Percentiles rank a stretch among this genome's conserved stretches.
phyloP scores from a whole-genome alignment of 2,329 filamentous ascomycete genomes.

The Stylonectria norvegica region DNA sequence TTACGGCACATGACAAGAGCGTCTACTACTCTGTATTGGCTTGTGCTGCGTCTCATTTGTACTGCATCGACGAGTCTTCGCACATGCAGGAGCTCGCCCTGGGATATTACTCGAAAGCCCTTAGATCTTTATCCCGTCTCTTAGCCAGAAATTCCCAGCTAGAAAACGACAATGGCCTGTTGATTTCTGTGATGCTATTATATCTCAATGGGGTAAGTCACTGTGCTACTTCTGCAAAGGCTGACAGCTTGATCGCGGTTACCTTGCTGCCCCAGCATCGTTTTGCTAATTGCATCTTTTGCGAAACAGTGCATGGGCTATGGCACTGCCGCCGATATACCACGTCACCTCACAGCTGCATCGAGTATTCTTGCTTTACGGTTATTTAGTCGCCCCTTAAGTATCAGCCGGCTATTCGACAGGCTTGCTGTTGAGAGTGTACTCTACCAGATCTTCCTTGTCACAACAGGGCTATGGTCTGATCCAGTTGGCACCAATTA shows the following conservation, averaged over 20 bases:
- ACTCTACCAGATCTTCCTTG: slow-evolving; percentile 21
- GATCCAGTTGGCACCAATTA: slow-evolving; percentile 5
- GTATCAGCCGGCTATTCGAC: slow-evolving; percentile 17
- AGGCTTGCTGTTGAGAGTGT: slow-evolving; percentile 23
- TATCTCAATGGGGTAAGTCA: slow-evolving; percentile 24
- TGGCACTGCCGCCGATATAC: slow-evolving; percentile 18
- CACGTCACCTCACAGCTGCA: slow-evolving; percentile 20
- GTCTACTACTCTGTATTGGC: slow-evolving; percentile 30
- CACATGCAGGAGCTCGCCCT: slow-evolving; percentile 21
- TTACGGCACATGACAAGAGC: slow-evolving; percentile 25
- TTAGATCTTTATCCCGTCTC: slow-evolving; percentile 17
- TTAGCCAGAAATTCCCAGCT: slow-evolving; percentile 7
- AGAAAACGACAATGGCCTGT: slow-evolving; percentile 20
- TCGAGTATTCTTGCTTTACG: slow-evolving; percentile 17
- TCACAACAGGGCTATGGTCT: slow-evolving; percentile 20
- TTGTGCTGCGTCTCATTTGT: slow-evolving; percentile 25
- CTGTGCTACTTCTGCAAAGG: not conserved
- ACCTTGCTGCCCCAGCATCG: not conserved
- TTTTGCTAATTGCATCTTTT: not conserved
- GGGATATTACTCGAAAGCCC: slow-evolving; percentile 20
- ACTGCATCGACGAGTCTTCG: slow-evolving; percentile 12
- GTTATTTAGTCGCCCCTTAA: slow-evolving; percentile 5
- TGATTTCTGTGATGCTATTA: slow-evolving; percentile 26
- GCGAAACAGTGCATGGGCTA: slow-evolving; percentile 20
- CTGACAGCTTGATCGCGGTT: not conserved